These are phyloP conservation scores for Paramecium sexaurelia DNA, from an alignment of 73 alveolate genomes.

Conservation along the genomic window DNA sequence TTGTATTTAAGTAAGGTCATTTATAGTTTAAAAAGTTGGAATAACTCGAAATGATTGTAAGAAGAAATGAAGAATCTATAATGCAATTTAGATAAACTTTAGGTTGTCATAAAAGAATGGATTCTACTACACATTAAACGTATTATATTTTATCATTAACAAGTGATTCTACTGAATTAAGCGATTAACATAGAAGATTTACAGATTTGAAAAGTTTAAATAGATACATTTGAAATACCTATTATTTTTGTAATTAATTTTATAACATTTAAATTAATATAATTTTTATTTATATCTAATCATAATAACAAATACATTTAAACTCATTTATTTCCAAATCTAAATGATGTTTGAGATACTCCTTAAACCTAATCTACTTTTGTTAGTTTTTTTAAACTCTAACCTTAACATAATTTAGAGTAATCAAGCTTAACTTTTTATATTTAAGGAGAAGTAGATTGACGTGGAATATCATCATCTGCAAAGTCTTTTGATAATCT, in stretches of 20 bases:
- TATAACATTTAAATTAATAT: background rate
- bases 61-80: slow-evolving; percentile 41
- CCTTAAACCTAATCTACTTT: slow-evolving; percentile 40
- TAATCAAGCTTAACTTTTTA: background rate
- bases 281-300: too few relatives aligned
- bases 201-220: slow-evolving; percentile 2
- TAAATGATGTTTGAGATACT: slow-evolving; percentile 6
- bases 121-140: slow-evolving; percentile 40
- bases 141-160: background rate
- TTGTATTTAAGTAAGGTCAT: background rate
- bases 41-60: background rate
- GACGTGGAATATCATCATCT: background rate
- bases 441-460: background rate
- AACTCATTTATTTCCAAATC: slow-evolving; percentile 45
- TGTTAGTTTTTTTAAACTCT: background rate
- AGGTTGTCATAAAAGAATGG: background rate
- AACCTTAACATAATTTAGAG: background rate
- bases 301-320: background rate
- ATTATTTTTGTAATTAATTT: background rate
- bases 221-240: background rate
- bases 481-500: background rate
- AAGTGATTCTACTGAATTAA: slow-evolving; percentile 44
- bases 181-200: slow-evolving; percentile 41
- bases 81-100: background rate
- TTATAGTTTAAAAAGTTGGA: slow-evolving; percentile 1